Evolutionary conservation across 2,329 filamentous ascomycete genomes (phyloP), one percentile per base, ranked within the genome.

Genomic region (Tympanopsis confertula): DNA sequence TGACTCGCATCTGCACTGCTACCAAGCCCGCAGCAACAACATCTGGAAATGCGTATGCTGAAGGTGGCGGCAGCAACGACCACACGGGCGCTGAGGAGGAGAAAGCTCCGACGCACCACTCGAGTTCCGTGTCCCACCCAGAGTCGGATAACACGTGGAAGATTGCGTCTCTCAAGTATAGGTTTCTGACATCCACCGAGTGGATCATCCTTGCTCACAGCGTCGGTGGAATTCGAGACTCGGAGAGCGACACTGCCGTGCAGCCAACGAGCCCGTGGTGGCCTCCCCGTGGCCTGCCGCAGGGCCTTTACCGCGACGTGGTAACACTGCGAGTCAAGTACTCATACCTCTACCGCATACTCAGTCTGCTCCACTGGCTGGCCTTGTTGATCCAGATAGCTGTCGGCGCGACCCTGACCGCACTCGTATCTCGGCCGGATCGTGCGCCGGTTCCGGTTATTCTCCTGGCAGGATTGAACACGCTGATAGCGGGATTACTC

Each of bases 391-490:
- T 26, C 7, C 22, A 26, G 22, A 7, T 26, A n/a, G 7, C 7
- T n/a, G 7, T 26, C n/a, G 22, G 22, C 22, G 22, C 22, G 7
- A 26, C 22, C 22, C 22, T 26, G 7, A 26, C 22, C 7, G 22
- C 22, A 7, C 22, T 26, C 22, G 22, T 7, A 7, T 26, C 22
- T 7, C 22, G n/a, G 22, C 7, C 22, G 22, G 7, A 26, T n/a
- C 7, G n/a, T n/a, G 7, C 7, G 7, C 7, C 7, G 7, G n/a
- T 26, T 7, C 7, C 22, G 7, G n/a, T 26, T n/a, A 71, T 68
- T 2, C 42, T 63, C n/a, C 59, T 72, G 5, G 68, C 65, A 1
- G 67, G 65, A 4, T 45, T 61, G 40, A 71, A 71, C 47, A 73
- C 69, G 1, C 50, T 68, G 39, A 56, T 63, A 29, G 65, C 69